A percentile compares a stretch with the other conserved stretches of the same genome.
Conservation (phyloP, 345 rosid species). For the Linum usitatissimum region DNA sequence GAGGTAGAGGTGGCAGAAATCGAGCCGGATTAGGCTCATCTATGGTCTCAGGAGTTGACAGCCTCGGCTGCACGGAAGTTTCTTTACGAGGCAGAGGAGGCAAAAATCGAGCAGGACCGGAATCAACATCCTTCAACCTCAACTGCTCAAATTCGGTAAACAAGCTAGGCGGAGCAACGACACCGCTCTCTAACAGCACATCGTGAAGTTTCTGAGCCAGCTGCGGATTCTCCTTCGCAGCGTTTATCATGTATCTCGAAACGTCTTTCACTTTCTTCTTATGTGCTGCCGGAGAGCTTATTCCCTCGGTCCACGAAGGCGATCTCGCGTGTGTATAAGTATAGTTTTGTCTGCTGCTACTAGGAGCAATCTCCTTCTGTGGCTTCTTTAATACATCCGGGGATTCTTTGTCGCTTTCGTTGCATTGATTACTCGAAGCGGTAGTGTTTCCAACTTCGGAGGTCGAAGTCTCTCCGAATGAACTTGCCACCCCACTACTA, state of each 20-base stretch:
- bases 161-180: conserved; percentile 73
- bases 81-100: conserved; percentile 17
- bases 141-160: conserved; percentile 52
- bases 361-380: not conserved
- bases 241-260: conserved; percentile 87
- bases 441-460: conserved; percentile 23
- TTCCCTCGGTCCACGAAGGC: conserved; percentile 99
- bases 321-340: conserved; percentile 55
- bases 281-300: conserved; percentile 71
- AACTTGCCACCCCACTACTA: conserved; percentile 57
- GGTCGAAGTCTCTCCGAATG: conserved; percentile 50
- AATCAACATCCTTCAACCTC: conserved; percentile 23
- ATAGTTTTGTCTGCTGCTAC: conserved; percentile 30
- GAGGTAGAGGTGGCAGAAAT: conserved; percentile 34
- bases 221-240: conserved; percentile 89
- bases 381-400: conserved; percentile 10
- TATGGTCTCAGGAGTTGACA: not conserved
- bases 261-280: conserved; percentile 93
- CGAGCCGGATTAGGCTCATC: not conserved
- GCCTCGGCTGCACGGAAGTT: not conserved
- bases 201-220: conserved; percentile 89
- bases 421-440: conserved; percentile 31
- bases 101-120: conserved; percentile 37
- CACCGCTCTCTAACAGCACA: conserved; percentile 89
- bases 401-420: conserved; percentile 35